Percentiles rank a stretch among this genome's conserved stretches.
Evolutionary conservation across 2,329 filamentous ascomycete genomes (phyloP).

Genomic region (Chaetomium globosum): DNA sequence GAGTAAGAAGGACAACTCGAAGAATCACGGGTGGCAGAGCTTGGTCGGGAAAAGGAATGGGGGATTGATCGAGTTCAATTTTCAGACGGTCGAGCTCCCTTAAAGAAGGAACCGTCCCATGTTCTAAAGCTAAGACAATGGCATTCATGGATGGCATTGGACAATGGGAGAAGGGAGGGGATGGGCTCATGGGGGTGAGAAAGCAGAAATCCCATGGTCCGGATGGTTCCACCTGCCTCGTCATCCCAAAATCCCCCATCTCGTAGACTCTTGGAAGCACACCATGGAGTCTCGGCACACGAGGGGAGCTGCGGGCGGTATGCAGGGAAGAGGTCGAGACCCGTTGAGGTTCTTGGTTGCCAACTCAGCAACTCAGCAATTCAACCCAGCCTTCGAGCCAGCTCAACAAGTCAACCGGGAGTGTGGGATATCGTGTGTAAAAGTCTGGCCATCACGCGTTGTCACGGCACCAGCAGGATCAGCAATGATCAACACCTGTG

Average conservation of each 20-base stretch:
- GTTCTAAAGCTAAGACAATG: not conserved
- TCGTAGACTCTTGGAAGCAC: not conserved
- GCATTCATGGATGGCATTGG: constrained; percentile 6
- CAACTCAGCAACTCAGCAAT: constrained; percentile 10
- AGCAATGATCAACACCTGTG: constrained; percentile 17
- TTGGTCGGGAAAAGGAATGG: not conserved
- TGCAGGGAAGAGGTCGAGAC: constrained; percentile 14
- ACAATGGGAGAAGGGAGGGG: constrained; percentile 1
- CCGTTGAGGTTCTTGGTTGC: not conserved
- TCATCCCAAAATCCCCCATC: constrained; percentile 3
- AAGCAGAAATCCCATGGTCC: constrained; percentile 7
- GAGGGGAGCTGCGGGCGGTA: constrained; percentile 1
- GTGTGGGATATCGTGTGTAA: constrained; percentile 3
- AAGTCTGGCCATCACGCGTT: constrained; percentile 20
- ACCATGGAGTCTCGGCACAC: constrained; percentile 10
- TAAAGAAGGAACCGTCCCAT: constrained; percentile 10
- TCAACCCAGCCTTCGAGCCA: constrained; percentile 1
- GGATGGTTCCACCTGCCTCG: constrained; percentile 11
- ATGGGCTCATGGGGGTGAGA: not conserved
- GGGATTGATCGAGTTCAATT: not conserved
- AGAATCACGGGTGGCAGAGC: not conserved
- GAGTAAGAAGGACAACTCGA: not conserved
- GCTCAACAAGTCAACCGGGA: not conserved
- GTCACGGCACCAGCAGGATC: constrained; percentile 3
- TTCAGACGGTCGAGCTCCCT: constrained; percentile 1